Evolutionary conservation across 805 yeast species (phyloP).

Genomic region (Spathaspora gorwiae): DNA sequence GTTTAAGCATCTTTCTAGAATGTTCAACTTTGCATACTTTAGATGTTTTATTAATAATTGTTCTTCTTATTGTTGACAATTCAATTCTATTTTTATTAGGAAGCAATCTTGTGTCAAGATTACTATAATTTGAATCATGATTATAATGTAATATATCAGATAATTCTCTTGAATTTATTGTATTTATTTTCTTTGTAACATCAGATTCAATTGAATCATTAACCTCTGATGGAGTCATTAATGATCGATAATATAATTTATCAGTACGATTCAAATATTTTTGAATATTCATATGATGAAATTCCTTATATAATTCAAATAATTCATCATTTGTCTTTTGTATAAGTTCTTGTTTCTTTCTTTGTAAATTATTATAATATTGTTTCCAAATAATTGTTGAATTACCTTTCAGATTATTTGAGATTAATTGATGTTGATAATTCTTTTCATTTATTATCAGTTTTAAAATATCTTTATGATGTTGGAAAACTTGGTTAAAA

Average conservation of each 20-base stretch:
- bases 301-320: conserved; percentile 24
- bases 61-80: conserved; percentile 23
- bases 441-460: conserved; percentile 23
- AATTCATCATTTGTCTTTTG: conserved; percentile 23
- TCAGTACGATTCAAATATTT: conserved; percentile 8
- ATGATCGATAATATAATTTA: conserved; percentile 24
- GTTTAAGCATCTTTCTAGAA: not conserved
- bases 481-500: conserved; percentile 7
- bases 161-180: conserved; percentile 2
- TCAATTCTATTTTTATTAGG: conserved; percentile 27
- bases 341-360: conserved; percentile 21
- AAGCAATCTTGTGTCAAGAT: conserved; percentile 16
- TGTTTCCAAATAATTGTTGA: conserved; percentile 32
- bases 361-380: conserved; percentile 21
- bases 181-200: not conserved
- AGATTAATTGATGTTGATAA: conserved; percentile 24
- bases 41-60: conserved; percentile 5
- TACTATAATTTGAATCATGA: conserved; percentile 18
- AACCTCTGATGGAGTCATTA: conserved; percentile 15
- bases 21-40: not conserved
- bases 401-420: conserved; percentile 17
- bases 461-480: conserved; percentile 18
- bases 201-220: conserved; percentile 5
- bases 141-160: not conserved
- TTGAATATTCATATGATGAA: conserved; percentile 15